Base-by-base conservation (phyloP, 2,329 filamentous ascomycete species). In the Calonectria pteridis region DNA sequence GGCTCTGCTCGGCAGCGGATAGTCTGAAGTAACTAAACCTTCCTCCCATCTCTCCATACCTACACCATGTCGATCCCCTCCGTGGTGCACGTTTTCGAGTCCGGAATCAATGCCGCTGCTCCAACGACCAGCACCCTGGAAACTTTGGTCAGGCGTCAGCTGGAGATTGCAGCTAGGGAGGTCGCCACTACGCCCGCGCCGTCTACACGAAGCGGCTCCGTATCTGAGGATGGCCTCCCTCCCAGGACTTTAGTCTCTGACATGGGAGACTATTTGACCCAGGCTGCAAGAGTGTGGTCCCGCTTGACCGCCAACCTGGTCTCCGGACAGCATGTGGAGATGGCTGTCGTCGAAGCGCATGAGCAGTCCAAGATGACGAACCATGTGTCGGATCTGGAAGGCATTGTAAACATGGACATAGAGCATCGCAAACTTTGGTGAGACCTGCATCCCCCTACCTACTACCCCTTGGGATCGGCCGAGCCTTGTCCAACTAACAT, bases 241-340 rank as follows among this genome's bases (percentile, higher is more conserved):
- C 77, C 79, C 18, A 62, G 55, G 18, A 82, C 81, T 50, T 70
- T 85, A 65, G 79, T 84, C 51, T 76, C 76, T 37, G 83, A 84
- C 40, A 80, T 84, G 71, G 84, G 84, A 37, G 83, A 85, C 29
- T 85, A 85, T 71, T 73, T 85, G 29, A 77, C 79, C 35, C 82
- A 81, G 31, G 83, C 82, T n/a, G 82, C 84, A 28, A 69, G 79
- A 46, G 76, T 84, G 69, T 84, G 80, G 81, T 78, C 80, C n/a
- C 76, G 75, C 28, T 74, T 85, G 64, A 84, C 84, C 40, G 81
- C 84, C n/a, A 78, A 75, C 43, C 76, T 85, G n/a, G 75, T 83
- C 5, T 74, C 80, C 51, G 84, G 82, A 20, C 77, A 81, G 29
- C 82, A 84, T 71, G 82, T 85, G 59, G 77, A 79, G n/a, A 74